phyloP scores from a whole-genome alignment of 305 asterid genomes.

The Galium porrigens region DNA sequence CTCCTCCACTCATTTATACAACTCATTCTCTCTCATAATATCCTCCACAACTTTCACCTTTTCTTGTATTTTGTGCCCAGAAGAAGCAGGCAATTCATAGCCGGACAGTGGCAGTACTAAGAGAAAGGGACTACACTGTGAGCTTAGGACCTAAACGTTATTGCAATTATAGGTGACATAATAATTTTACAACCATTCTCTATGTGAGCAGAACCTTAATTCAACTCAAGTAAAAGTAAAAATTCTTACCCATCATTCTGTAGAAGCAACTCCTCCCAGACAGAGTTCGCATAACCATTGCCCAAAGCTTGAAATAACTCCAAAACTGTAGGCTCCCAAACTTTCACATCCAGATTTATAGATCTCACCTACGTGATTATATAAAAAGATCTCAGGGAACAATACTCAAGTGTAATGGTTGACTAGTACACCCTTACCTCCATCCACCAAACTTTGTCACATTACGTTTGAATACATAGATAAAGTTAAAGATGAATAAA shows the following conservation, averaged over 20 bases:
- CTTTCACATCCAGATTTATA: conserved; percentile 75
- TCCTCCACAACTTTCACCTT: not conserved
- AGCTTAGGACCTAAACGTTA: not conserved
- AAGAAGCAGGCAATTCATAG: not conserved
- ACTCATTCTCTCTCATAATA: not conserved
- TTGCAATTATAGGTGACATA: not conserved
- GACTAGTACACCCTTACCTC: not conserved
- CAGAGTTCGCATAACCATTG: conserved; percentile 64
- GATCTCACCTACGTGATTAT: conserved; percentile 61
- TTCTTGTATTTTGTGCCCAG: not conserved
- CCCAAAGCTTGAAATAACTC: conserved; percentile 69
- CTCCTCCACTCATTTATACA: not conserved
- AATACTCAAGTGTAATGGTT: not conserved
- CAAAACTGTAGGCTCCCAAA: conserved; percentile 83
- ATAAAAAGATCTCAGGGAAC: conserved; percentile 16
- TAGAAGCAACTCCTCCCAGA: conserved; percentile 83
- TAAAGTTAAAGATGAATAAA: too few species aligned
- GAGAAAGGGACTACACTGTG: not conserved
- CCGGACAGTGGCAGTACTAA: not conserved
- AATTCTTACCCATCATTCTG: conserved; percentile 44
- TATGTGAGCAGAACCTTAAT: not conserved
- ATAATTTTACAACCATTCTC: not conserved
- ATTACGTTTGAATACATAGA: not conserved
- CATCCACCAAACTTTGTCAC: not conserved
- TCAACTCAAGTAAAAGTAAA: not conserved